Evolutionary conservation across 2,329 filamentous ascomycete genomes (phyloP).

Genomic region (Talaromyces sp.): DNA sequence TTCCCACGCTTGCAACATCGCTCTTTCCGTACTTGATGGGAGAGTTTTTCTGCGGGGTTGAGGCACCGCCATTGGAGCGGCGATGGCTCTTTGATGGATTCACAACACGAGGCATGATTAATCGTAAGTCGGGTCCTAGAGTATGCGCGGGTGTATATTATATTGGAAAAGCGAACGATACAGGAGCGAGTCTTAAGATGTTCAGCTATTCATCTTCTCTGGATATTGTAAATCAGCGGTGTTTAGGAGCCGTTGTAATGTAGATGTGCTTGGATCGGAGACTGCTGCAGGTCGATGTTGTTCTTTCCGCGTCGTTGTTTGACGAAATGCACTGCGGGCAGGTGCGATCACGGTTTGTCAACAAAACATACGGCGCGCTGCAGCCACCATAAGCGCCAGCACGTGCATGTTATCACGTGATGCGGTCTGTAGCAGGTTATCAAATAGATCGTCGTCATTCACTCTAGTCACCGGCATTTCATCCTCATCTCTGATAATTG

Average conservation of each 20-base stretch:
- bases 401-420: neutral
- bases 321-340: neutral
- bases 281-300: neutral
- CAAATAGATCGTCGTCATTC: conserved; percentile 8
- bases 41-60: conserved; percentile 49
- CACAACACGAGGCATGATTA: conserved; percentile 53
- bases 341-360: conserved; percentile 19
- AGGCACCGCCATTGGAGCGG: conserved; percentile 40
- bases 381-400: conserved; percentile 22
- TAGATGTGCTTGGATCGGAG: neutral
- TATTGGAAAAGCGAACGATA: conserved; percentile 6
- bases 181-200: neutral
- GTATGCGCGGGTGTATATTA: conserved; percentile 2
- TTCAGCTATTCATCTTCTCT: conserved; percentile 9
- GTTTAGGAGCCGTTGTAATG: neutral
- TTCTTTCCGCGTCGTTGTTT: conserved; percentile 8
- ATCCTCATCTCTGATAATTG: neutral
- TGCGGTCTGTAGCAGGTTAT: neutral
- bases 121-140: conserved; percentile 8
- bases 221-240: neutral
- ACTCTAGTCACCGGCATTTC: neutral
- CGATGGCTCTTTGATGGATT: conserved; percentile 40
- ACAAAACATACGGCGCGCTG: conserved; percentile 35
- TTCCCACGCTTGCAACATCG: conserved; percentile 6
- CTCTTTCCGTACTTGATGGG: conserved; percentile 44